These are phyloP conservation scores for Clarireedia hainanense DNA, from an alignment of 2,329 filamentous ascomycete genomes.

Conservation along the genomic window DNA sequence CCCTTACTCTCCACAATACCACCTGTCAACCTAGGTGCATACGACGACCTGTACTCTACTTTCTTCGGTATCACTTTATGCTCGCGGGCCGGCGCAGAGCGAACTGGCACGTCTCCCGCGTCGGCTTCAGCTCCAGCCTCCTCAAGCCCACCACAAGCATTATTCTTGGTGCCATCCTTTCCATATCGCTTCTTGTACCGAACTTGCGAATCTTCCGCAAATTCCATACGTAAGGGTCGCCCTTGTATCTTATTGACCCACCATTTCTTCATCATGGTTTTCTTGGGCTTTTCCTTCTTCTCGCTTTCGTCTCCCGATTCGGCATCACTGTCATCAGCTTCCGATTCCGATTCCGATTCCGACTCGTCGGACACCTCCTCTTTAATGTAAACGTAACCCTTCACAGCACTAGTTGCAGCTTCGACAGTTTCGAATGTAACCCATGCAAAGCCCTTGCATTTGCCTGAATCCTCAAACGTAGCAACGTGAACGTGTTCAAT, in stretches of 20 bases:
- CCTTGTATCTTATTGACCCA: slow-evolving; percentile 82
- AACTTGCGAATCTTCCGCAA: slow-evolving; percentile 82
- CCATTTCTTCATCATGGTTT: slow-evolving; percentile 60
- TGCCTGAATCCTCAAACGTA: slow-evolving; percentile 92
- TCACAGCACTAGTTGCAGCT: slow-evolving; percentile 67
- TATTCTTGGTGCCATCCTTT: slow-evolving; percentile 50
- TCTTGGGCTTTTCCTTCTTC: slow-evolving; percentile 44
- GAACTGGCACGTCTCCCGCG: slow-evolving; percentile 9
- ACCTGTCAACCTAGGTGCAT: slow-evolving; percentile 60
- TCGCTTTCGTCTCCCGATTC: slow-evolving; percentile 41
- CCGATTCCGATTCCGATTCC: slow-evolving; percentile 22
- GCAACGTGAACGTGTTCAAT: slow-evolving; percentile 81
- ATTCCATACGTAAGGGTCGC: slow-evolving; percentile 77
- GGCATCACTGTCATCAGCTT: slow-evolving; percentile 29
- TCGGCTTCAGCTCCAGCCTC: slow-evolving; percentile 16
- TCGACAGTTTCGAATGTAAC: slow-evolving; percentile 78
- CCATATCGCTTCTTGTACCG: slow-evolving; percentile 93
- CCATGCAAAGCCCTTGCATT: slow-evolving; percentile 98
- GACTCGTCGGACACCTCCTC: slow-evolving; percentile 36
- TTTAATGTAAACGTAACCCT: slow-evolving; percentile 69
- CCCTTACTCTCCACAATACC: slow-evolving; percentile 72
- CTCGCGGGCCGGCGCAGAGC: slow-evolving; percentile 12
- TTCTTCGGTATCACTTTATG: slow-evolving; percentile 27
- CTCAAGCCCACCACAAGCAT: slow-evolving; percentile 10
- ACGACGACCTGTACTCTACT: slow-evolving; percentile 38